Evolutionary conservation across 2,329 filamentous ascomycete genomes (phyloP), one percentile per base, ranked within the genome.

Genomic region (Phialophora verrucosa): DNA sequence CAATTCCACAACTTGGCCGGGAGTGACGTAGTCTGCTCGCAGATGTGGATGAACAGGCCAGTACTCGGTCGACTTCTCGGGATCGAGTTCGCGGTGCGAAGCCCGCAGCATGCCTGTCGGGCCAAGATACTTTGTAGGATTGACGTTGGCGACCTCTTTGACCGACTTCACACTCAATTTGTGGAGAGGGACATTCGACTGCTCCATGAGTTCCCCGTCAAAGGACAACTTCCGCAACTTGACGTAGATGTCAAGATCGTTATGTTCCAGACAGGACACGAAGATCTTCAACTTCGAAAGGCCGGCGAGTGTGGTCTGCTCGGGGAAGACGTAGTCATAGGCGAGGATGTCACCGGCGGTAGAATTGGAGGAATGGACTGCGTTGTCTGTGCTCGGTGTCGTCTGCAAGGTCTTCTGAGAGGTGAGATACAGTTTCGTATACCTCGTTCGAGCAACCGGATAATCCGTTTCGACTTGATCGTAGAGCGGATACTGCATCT

Each of bases 181-280:
- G 3, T 75, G 72, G 67, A 77, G 75, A 0, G 82, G 82, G 56
- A 84, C 79, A 64, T 80, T 80, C 11, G 83, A 72, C 49, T 82
- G 77, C 68, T 78, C 75, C 59, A 83, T 67, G 0, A 75, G 68
- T 17, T 81, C 81, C 1, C 82, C 82, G 4, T 79, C 70, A 12
- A 73, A 76, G 55, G 81, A 79, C 17, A 76, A 71, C 71, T 85
- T 85, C 6, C 80, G 75, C 3, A 84, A 60, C 7, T 80, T 76
- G 3, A 82, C 74, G 58, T 78, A 83, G 1, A 83, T 77, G 27
- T 75, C 77, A 65, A 84, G 77, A 65, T 84, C 83, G 58, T 84
- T 76, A 14, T 74, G 72, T 12, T 78, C 75, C 1, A 74, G 71
- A 63, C 76, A 80, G 0, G 79, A 81, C 74, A 84, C 79, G 73